Evolutionary conservation across 805 yeast species (phyloP).

Genomic region (Priceomyces melissophilus): DNA sequence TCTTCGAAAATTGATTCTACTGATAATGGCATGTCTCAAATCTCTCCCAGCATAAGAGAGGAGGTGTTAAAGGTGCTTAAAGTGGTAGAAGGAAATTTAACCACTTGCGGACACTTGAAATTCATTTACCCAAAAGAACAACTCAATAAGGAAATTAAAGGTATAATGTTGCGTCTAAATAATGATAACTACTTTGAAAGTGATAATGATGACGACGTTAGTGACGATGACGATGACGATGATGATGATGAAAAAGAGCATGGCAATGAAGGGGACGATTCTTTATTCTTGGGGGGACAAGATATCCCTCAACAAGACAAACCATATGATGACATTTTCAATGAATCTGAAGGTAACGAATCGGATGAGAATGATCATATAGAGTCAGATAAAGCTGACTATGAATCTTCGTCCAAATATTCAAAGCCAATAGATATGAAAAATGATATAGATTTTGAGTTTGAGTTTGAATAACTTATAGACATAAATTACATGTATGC

Average conservation of each 20-base stretch:
- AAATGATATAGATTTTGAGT: slow-evolving; percentile 6
- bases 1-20: neutral
- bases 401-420: neutral
- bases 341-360: slow-evolving; percentile 1
- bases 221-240: neutral
- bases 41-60: neutral
- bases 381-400: neutral
- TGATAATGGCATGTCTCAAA: slow-evolving; percentile 4
- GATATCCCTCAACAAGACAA: slow-evolving; percentile 1
- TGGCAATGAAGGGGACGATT: neutral
- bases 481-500: neutral
- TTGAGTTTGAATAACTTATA: slow-evolving; percentile 6
- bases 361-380: neutral
- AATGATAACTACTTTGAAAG: neutral
- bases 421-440: neutral
- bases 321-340: slow-evolving; percentile 1
- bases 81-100: slow-evolving; percentile 13
- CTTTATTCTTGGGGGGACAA: neutral
- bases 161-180: slow-evolving; percentile 5
- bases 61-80: slow-evolving; percentile 10
- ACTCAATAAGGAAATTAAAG: slow-evolving; percentile 11
- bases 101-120: slow-evolving; percentile 18
- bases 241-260: slow-evolving; percentile 1
- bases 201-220: slow-evolving; percentile 3
- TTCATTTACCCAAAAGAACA: slow-evolving; percentile 24